These are phyloP conservation scores for Sugiyamaella floridensis DNA, from an alignment of 805 yeast species.

Conservation along the genomic window DNA sequence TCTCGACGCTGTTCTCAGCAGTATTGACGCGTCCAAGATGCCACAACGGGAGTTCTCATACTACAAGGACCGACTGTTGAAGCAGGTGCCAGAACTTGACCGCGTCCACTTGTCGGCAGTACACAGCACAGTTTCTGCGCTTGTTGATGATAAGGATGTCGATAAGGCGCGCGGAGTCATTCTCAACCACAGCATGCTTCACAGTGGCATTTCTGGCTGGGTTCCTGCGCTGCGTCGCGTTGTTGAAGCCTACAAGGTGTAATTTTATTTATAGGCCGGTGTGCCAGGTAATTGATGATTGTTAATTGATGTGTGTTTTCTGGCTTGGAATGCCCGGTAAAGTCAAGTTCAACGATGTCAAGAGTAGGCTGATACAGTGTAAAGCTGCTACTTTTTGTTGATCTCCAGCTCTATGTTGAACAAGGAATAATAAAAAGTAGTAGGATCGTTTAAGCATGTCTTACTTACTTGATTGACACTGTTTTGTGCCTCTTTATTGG, in stretches of 20 bases:
- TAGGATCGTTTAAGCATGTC: too few species aligned
- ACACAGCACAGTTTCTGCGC: conserved; percentile 22
- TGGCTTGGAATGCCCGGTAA: too few species aligned
- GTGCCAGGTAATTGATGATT: neutral
- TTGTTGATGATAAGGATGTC: conserved; percentile 25
- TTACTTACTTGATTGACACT: too few species aligned
- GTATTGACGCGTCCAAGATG: conserved; percentile 7
- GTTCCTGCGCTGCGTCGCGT: conserved; percentile 59
- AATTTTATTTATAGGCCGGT: conserved; percentile 1
- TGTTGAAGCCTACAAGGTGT: conserved; percentile 28
- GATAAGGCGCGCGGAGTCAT: conserved; percentile 34
- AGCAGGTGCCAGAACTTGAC: conserved; percentile 15
- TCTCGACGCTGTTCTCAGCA: conserved; percentile 6
- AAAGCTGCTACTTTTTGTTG: too few species aligned
- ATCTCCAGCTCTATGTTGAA: too few species aligned
- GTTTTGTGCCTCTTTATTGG: too few species aligned
- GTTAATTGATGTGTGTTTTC: too few species aligned
- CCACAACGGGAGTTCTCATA: conserved; percentile 20
- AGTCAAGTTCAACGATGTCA: too few species aligned
- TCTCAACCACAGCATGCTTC: conserved; percentile 49
- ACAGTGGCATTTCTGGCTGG: conserved; percentile 57
- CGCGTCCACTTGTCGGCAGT: conserved; percentile 22
- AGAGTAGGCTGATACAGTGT: too few species aligned
- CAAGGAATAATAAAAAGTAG: too few species aligned
- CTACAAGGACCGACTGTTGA: conserved; percentile 20